phyloP scores from a whole-genome alignment of 371 early-diverging fungal genomes.

The Batkoa obscura region DNA sequence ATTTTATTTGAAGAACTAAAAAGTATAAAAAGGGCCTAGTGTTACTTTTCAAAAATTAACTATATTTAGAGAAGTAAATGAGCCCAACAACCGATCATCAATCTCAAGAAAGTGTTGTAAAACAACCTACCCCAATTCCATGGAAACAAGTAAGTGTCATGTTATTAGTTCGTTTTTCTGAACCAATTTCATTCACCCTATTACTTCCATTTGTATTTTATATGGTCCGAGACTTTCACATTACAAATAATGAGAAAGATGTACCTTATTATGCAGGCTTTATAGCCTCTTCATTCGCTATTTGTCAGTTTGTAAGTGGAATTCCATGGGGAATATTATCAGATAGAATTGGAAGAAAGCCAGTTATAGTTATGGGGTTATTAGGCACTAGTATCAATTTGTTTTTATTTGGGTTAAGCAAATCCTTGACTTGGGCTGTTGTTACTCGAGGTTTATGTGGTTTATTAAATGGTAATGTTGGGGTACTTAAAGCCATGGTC shows the following conservation, averaged over 20 bases:
- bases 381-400: constrained; percentile 44
- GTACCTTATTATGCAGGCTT: constrained; percentile 44
- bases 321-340: constrained; percentile 33
- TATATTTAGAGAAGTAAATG: too few species aligned
- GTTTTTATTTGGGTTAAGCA: constrained; percentile 56
- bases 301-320: constrained; percentile 31
- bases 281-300: constrained; percentile 35
- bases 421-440: constrained; percentile 43
- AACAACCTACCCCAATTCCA: constrained; percentile 29
- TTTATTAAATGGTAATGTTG: constrained; percentile 60
- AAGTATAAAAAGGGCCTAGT: too few species aligned
- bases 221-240: constrained; percentile 37
- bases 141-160: constrained; percentile 29
- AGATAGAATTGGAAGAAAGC: constrained; percentile 52
- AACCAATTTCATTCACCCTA: constrained; percentile 36
- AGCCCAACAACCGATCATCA: too few species aligned
- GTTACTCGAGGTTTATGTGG: constrained; percentile 45
- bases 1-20: too few species aligned
- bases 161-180: constrained; percentile 32
- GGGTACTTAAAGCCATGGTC: constrained; percentile 66
- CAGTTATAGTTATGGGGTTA: constrained; percentile 59
- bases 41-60: too few species aligned
- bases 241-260: constrained; percentile 27
- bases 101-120: too few species aligned
- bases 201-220: constrained; percentile 31